Conservation (phyloP, 768 basidiomycete genomes). For the Termitomyces sp. region DNA sequence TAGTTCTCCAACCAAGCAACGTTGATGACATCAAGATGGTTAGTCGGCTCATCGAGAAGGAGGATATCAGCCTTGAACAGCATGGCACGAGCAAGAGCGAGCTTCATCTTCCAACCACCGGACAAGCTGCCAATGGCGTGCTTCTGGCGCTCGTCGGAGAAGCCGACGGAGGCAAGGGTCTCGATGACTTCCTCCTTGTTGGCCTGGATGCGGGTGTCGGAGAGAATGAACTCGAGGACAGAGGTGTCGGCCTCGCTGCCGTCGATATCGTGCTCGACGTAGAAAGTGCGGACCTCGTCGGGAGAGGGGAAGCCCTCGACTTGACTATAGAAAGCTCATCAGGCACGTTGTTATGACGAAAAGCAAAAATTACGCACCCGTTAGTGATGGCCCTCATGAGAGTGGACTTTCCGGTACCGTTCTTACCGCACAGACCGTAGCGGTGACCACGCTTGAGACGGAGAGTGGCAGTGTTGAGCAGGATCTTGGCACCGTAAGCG, state of each 20-base stretch:
- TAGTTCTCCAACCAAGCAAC: conserved; percentile 97
- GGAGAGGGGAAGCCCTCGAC: conserved; percentile 99
- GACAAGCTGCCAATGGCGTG: conserved; percentile 87
- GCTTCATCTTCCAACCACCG: conserved; percentile 99
- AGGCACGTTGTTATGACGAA: conserved; percentile 19
- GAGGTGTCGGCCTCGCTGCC: conserved; percentile 91
- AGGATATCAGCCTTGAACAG: conserved; percentile 98
- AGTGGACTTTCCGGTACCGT: conserved; percentile 97
- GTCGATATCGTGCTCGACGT: conserved; percentile 99
- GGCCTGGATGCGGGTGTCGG: conserved; percentile 80
- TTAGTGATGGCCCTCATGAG: conserved; percentile 93
- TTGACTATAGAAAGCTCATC: conserved; percentile 46
- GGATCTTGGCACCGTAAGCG: conserved; percentile 97
- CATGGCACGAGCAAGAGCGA: conserved; percentile 95
- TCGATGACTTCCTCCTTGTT: conserved; percentile 66
- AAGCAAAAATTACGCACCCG: conserved; percentile 38
- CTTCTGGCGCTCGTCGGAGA: conserved; percentile 82
- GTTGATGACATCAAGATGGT: conserved; percentile 96
- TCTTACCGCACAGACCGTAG: conserved; percentile 97
- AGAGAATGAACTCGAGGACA: conserved; percentile 83
- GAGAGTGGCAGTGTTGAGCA: conserved; percentile 94
- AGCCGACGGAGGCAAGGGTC: conserved; percentile 89
- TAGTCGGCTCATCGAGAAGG: conserved; percentile 94
- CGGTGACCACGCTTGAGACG: conserved; percentile 98
- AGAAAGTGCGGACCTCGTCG: conserved; percentile 97